phyloP scores from a whole-genome alignment of 495 filamentous ascomycete species.

The Jackrogersella minutella region DNA sequence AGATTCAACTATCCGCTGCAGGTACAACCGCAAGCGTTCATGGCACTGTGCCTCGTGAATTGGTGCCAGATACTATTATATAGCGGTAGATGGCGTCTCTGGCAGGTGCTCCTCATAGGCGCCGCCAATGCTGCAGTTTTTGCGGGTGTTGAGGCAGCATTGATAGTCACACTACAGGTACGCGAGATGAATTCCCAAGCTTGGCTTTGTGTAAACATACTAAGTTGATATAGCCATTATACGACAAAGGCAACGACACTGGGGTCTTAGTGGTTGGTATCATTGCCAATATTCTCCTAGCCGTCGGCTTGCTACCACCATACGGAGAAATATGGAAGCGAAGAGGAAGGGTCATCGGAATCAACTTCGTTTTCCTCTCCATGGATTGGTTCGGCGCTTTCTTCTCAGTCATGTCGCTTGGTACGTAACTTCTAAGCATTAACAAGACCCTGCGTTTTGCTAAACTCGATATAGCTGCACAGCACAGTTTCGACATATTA shows the following conservation, averaged over 20 bases:
- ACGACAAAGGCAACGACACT: conserved; percentile 57
- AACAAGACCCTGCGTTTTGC: background rate
- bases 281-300: conserved; percentile 66
- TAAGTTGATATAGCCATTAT: conserved; percentile 51
- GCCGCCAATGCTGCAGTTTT: conserved; percentile 55
- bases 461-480: conserved; percentile 57
- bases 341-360: conserved; percentile 71
- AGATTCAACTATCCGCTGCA: conserved; percentile 79
- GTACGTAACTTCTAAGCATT: conserved; percentile 43
- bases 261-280: conserved; percentile 68
- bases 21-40: conserved; percentile 76
- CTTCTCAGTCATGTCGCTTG: conserved; percentile 77
- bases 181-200: conserved; percentile 2
- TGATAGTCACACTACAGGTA: conserved; percentile 71
- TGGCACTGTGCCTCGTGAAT: conserved; percentile 67
- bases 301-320: conserved; percentile 70
- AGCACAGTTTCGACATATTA: conserved; percentile 73
- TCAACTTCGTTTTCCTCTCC: conserved; percentile 71
- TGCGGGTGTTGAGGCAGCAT: conserved; percentile 64
- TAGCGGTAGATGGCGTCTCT: conserved; percentile 60
- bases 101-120: conserved; percentile 59
- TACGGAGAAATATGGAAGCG: conserved; percentile 79
- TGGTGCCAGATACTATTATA: conserved; percentile 75
- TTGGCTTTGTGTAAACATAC: background rate
- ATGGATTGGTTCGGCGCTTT: conserved; percentile 78